A percentile compares a stretch with the other conserved stretches of the same genome.
Evolutionary conservation across 805 yeast species (phyloP).

Genomic region (Helenozyma baotianmanensis): DNA sequence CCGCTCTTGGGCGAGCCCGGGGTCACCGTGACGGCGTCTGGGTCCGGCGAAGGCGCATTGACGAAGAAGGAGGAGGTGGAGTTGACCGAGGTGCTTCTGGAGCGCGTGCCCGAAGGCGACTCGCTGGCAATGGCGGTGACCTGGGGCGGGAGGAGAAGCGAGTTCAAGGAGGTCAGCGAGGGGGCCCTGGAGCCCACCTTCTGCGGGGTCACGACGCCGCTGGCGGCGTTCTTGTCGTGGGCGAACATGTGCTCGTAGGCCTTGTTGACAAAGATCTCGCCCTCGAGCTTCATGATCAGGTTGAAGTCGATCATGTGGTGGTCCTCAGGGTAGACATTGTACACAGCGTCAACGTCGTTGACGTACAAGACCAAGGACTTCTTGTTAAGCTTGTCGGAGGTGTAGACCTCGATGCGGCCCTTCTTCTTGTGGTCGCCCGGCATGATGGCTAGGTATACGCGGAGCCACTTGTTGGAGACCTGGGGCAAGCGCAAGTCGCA

Average conservation of each 20-base stretch:
- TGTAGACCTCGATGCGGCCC: conserved; percentile 53
- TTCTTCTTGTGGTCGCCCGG: conserved; percentile 43
- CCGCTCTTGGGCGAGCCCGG: conserved; percentile 5
- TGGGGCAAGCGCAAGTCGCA: conserved; percentile 58
- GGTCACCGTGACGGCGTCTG: conserved; percentile 2
- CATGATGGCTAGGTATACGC: conserved; percentile 45
- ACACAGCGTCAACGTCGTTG: conserved; percentile 39
- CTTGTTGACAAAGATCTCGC: conserved; percentile 48
- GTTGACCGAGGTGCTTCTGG: conserved; percentile 20
- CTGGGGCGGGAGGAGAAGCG: conserved; percentile 10
- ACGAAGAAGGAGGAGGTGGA: conserved; percentile 29
- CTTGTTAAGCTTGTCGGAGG: conserved; percentile 44
- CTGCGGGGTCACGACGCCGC: conserved; percentile 8
- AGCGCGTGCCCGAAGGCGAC: conserved; percentile 12
- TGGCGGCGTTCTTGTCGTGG: conserved; percentile 7
- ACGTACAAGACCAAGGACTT: conserved; percentile 50
- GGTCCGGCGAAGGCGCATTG: conserved; percentile 21
- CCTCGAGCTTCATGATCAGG: conserved; percentile 51
- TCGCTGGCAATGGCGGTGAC: too few relatives aligned
- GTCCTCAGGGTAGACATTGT: conserved; percentile 57
- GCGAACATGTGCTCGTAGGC: conserved; percentile 30
- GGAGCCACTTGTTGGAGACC: conserved; percentile 54
- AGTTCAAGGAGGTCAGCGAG: conserved; percentile 18
- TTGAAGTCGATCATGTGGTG: conserved; percentile 54
- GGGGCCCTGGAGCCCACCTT: conserved; percentile 14